A percentile compares a stretch with the other conserved stretches of the same genome.
These are phyloP conservation scores for Aspergillus fructus DNA, from an alignment of 2,329 filamentous ascomycete genomes.

Conservation along the genomic window DNA sequence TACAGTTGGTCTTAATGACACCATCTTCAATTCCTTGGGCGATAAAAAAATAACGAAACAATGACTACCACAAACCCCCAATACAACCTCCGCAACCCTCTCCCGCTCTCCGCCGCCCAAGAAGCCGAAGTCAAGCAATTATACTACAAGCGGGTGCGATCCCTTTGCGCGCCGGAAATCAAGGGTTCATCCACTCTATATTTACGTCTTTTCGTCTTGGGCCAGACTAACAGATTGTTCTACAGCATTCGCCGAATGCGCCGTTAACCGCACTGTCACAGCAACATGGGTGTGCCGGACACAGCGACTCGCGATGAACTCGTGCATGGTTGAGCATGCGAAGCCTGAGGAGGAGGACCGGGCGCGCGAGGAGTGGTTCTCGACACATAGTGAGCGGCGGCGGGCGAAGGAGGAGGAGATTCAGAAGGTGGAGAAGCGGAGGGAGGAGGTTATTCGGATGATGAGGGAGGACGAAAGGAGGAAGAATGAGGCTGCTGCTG, in stretches of 20 bases:
- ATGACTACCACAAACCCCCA: conserved; percentile 12
- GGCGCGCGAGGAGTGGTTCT: conserved; percentile 92
- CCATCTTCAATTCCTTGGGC: background rate
- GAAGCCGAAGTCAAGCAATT: conserved; percentile 79
- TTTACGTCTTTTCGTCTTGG: too few species aligned
- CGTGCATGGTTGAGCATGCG: conserved; percentile 85
- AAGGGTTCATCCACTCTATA: conserved; percentile 54
- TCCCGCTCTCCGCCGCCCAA: conserved; percentile 78
- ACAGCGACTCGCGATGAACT: conserved; percentile 84
- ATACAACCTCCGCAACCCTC: conserved; percentile 64
- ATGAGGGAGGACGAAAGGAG: conserved; percentile 40
- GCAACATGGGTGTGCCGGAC: conserved; percentile 82
- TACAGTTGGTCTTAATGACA: too few species aligned
- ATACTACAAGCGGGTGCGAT: conserved; percentile 76
- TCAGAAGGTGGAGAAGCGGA: conserved; percentile 37
- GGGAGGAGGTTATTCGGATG: conserved; percentile 42
- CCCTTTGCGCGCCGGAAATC: conserved; percentile 73
- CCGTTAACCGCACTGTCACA: conserved; percentile 78
- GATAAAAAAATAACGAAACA: background rate
- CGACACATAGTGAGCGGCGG: conserved; percentile 68
- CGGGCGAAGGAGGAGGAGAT: conserved; percentile 65
- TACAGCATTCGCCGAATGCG: conserved; percentile 90
- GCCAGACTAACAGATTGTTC: background rate
- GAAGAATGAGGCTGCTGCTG: conserved; percentile 7
- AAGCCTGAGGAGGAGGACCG: conserved; percentile 82